A percentile compares a stretch with the other conserved stretches of the same genome.
Evolutionary conservation across 2,329 filamentous ascomycete species (phyloP).

Genomic region (Aspergillus brunneoviolaceus): DNA sequence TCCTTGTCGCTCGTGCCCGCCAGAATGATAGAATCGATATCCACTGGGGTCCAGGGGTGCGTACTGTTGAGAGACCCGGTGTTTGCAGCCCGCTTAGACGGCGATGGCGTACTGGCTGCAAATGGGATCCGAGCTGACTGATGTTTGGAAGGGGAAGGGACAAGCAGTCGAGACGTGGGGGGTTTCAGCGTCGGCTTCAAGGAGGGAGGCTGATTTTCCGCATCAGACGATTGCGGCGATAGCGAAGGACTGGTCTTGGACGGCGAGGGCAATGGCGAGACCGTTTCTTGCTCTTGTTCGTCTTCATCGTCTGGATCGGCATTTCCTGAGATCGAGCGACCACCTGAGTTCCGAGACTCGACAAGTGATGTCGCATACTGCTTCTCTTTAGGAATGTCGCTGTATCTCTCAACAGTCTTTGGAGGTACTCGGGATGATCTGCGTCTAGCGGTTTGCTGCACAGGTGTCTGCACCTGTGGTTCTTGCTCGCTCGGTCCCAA

Average conservation of each 20-base stretch:
- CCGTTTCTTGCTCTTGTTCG: constrained; percentile 10
- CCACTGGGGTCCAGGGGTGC: constrained; percentile 68
- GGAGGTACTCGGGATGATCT: constrained; percentile 32
- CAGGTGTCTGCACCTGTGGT: constrained; percentile 16
- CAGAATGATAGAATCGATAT: constrained; percentile 66
- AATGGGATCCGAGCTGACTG: constrained; percentile 44
- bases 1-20: constrained; percentile 45
- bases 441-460: constrained; percentile 18
- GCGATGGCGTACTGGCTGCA: constrained; percentile 53
- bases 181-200: constrained; percentile 65
- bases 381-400: constrained; percentile 38
- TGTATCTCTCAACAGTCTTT: constrained; percentile 39
- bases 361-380: constrained; percentile 33
- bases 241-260: constrained; percentile 58
- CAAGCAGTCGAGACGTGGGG: constrained; percentile 45
- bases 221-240: constrained; percentile 74
- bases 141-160: constrained; percentile 34
- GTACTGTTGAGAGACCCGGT: constrained; percentile 54
- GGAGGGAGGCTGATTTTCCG: constrained; percentile 75
- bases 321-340: constrained; percentile 13
- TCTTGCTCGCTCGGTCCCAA: constrained; percentile 18
- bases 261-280: constrained; percentile 32
- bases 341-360: constrained; percentile 24
- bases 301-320: constrained; percentile 13
- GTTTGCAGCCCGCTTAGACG: constrained; percentile 59